phyloP scores from a whole-genome alignment of 345 rosid genomes.

The Lepidium aucheri region DNA sequence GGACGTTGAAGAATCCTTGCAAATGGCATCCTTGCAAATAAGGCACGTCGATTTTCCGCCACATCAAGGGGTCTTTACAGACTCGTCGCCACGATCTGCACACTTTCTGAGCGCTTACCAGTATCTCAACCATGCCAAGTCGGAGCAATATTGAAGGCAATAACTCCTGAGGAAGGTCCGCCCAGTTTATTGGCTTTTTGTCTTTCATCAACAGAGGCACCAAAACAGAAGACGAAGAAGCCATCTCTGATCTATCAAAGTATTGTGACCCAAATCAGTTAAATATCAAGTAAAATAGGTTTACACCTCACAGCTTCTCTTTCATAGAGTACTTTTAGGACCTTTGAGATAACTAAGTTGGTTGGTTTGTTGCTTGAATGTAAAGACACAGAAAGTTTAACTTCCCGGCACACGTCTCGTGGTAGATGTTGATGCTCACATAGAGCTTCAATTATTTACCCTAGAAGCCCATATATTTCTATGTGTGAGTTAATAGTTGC shows the following conservation, averaged over 20 bases:
- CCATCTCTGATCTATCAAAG: not conserved
- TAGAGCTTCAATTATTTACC: too few species aligned
- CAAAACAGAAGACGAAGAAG: not conserved
- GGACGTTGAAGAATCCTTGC: too few species aligned
- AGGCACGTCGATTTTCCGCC: conserved; percentile 37
- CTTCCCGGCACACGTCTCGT: too few species aligned
- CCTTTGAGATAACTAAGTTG: too few species aligned
- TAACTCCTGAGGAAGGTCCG: conserved; percentile 42
- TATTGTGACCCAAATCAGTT: too few species aligned
- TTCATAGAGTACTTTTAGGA: too few species aligned
- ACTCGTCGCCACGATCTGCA: conserved; percentile 41
- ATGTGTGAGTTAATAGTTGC: too few species aligned
- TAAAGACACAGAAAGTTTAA: too few species aligned
- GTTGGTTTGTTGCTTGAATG: too few species aligned
- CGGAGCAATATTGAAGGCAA: conserved; percentile 28
- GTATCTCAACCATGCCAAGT: conserved; percentile 25
- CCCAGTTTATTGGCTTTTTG: conserved; percentile 24
- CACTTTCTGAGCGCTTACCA: conserved; percentile 34
- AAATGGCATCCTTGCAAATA: too few species aligned
- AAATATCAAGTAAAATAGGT: not conserved
- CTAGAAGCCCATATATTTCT: too few species aligned
- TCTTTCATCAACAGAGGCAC: not conserved
- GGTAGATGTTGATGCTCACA: too few species aligned
- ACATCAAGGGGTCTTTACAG: conserved; percentile 41
- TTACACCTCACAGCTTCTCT: not conserved